Base-by-base conservation (phyloP, 2,329 filamentous ascomycete species). In the Pseudovirgaria hyperparasitica region DNA sequence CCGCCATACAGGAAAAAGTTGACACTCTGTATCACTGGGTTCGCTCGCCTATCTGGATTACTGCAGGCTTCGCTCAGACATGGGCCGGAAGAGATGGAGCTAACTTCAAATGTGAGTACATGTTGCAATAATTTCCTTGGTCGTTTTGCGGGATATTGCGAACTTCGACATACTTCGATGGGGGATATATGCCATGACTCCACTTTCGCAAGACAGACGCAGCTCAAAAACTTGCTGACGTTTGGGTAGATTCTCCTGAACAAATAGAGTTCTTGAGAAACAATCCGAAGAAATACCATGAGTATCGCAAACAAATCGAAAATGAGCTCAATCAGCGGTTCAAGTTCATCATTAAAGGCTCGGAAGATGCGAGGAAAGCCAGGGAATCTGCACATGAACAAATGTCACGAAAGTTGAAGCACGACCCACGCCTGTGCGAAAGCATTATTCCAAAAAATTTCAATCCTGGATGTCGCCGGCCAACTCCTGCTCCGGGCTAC, bases 281-380 rank as follows among this genome's bases (percentile, higher is more conserved):
- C 3, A 53, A 62, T 26, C 57, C 60, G 0, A 42, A 53, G 19
- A 56, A 57, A 21, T 62, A 62, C 27, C 48, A 61, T 16, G 57
- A 60, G 33, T 63, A 63, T 34, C 54, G 58, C 32, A 62, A 61
- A 38, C 50, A 57, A 28, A 54, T 64, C 29, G 60, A 65, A 32
- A 55, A 57, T 32, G 60, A 63, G 33, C 50, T 70, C 10, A 70
- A 67, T 32, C 56, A 59, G 23, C 53, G 62, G 5, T 70, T 69
- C 51, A 62, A 62, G 23, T 61, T 68, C 43, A 66, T 67, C 38
- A 48, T 63, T 35, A 65, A 63, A 38, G 60, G 58, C n/a, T 58
- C 53, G 5, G 30, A 52, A 26, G 60, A 63, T 45, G 59, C 61
- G 2, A 43, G 46, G 27, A 43, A 51, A 15, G 61, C 62, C 8